Evolutionary conservation across 2,329 filamentous ascomycete genomes (phyloP).

Genomic region (Myriosclerotinia duriaeana): DNA sequence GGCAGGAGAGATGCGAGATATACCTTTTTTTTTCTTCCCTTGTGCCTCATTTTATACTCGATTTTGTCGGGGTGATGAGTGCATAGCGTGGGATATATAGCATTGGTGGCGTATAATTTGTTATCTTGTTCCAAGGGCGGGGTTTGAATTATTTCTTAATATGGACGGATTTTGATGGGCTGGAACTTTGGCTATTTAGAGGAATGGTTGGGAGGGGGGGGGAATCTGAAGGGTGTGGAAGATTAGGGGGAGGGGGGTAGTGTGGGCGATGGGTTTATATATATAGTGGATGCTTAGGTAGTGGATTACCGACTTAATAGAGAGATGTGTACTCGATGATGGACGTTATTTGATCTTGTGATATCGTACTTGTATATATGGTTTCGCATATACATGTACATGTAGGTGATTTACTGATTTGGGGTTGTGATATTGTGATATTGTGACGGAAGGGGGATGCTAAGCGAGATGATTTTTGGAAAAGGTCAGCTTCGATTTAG

Average conservation of each 20-base stretch:
- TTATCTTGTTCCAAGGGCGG: neutral
- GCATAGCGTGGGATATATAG: conserved; percentile 12
- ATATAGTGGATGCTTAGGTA: neutral
- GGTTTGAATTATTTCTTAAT: neutral
- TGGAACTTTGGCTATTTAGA: neutral
- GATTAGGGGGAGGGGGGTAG: neutral
- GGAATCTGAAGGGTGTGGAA: neutral
- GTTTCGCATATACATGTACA: neutral
- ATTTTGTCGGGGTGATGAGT: neutral
- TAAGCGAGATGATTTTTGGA: neutral
- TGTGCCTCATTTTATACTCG: neutral
- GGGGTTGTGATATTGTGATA: too few species aligned
- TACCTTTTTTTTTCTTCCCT: neutral
- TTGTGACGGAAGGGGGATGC: too few species aligned
- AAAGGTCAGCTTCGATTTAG: neutral
- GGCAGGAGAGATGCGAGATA: neutral
- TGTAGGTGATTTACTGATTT: too few species aligned
- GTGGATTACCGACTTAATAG: conserved; percentile 7
- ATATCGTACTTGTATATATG: neutral
- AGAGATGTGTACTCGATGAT: neutral
- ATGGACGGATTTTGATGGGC: neutral
- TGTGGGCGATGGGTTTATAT: neutral
- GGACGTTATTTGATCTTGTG: neutral
- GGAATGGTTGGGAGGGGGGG: neutral
- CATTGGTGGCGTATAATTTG: conserved; percentile 4